phyloP scores from a whole-genome alignment of 1,139 yeast genomes.

The Debaryomyces subglobosus region DNA sequence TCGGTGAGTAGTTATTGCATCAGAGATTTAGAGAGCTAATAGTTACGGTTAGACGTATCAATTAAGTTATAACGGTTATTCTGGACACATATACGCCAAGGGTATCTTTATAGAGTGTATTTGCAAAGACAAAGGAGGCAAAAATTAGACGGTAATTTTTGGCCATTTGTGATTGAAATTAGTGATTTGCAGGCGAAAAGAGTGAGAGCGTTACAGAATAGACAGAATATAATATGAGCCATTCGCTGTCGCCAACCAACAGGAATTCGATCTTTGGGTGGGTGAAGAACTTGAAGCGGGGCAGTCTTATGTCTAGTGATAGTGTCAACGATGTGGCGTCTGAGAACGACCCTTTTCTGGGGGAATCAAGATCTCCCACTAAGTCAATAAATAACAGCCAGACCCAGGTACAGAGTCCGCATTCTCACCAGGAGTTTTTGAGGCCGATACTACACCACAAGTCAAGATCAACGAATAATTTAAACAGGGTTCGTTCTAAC shows the following conservation, averaged over 20 bases:
- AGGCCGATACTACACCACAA: conserved; percentile 54
- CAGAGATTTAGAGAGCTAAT: not conserved
- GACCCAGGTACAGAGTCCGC: conserved; percentile 15
- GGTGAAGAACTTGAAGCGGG: conserved; percentile 50
- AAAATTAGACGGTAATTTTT: not conserved
- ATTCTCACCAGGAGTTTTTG: conserved; percentile 34
- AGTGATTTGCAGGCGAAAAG: not conserved
- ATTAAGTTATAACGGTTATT: not conserved
- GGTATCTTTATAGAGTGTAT: not conserved
- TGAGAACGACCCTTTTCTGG: conserved; percentile 29
- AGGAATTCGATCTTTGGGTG: conserved; percentile 49
- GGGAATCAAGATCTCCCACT: conserved; percentile 30
- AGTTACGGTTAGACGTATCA: not conserved
- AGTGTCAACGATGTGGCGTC: conserved; percentile 43
- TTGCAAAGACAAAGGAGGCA: not conserved
- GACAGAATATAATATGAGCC: conserved; percentile 32
- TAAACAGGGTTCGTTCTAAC: conserved; percentile 43
- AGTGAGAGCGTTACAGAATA: not conserved
- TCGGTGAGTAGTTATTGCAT: not conserved
- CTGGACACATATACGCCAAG: not conserved
- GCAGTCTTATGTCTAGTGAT: conserved; percentile 42
- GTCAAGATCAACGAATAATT: conserved; percentile 53
- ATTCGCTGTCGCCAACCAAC: conserved; percentile 45
- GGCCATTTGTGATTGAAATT: not conserved
- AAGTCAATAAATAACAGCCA: conserved; percentile 18